These are phyloP conservation scores for Posidonia australis DNA, from an alignment of 106 monocot genomes.

Conservation along the genomic window DNA sequence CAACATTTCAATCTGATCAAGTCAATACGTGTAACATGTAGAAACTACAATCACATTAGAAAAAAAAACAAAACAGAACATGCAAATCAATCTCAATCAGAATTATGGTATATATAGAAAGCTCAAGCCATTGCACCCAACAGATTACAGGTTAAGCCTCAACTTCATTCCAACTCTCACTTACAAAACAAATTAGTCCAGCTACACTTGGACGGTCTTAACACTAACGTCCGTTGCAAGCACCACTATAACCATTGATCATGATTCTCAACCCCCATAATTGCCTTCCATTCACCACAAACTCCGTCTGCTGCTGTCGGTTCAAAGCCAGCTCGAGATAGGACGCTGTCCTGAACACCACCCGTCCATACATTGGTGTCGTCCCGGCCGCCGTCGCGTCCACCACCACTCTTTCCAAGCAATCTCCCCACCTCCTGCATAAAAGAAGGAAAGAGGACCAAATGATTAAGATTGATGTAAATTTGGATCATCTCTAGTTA, in stretches of 20 bases:
- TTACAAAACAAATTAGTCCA: too few relatives aligned
- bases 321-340: conserved; percentile 2
- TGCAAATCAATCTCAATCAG: too few relatives aligned
- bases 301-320: conserved; percentile 5
- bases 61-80: too few relatives aligned
- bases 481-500: not conserved
- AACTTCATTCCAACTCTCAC: too few relatives aligned
- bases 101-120: too few relatives aligned
- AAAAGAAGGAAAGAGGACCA: not conserved
- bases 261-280: conserved; percentile 10
- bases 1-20: too few relatives aligned
- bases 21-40: too few relatives aligned
- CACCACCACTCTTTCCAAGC: conserved; percentile 8
- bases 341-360: conserved; percentile 3
- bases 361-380: conserved; percentile 9
- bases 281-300: conserved; percentile 1
- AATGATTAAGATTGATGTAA: not conserved
- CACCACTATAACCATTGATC: not conserved
- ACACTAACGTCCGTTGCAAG: too few relatives aligned
- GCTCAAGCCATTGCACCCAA: too few relatives aligned
- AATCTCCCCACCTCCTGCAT: conserved; percentile 12
- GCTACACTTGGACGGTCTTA: too few relatives aligned
- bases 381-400: not conserved
- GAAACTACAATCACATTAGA: too few relatives aligned
- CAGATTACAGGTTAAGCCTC: too few relatives aligned